phyloP scores from a whole-genome alignment of 1,284 basidiomycete genomes.

The Meira nashicola region DNA sequence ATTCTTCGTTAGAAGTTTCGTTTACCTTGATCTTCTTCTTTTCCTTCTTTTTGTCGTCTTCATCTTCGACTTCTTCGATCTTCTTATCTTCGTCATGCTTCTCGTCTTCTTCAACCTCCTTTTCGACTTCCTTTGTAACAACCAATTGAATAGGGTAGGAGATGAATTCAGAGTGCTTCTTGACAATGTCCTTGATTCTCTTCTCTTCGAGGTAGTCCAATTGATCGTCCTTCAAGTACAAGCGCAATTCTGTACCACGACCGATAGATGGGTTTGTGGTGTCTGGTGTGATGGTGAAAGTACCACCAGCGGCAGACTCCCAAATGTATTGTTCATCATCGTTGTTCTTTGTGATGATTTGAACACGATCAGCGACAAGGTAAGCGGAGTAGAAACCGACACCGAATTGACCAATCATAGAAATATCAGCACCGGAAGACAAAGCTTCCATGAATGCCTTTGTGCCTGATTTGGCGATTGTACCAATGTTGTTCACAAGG shows the following conservation, averaged over 20 bases:
- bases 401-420: constrained; percentile 74
- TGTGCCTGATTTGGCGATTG: constrained; percentile 93
- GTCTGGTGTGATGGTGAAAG: constrained; percentile 97
- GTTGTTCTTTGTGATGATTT: constrained; percentile 99
- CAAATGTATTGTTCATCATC: constrained; percentile 99
- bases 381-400: constrained; percentile 99
- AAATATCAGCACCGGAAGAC: constrained; percentile 71
- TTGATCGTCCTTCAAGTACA: constrained; percentile 98
- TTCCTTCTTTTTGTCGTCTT: constrained; percentile 67
- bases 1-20: constrained; percentile 77
- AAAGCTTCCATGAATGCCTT: constrained; percentile 93
- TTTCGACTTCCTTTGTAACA: constrained; percentile 96
- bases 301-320: constrained; percentile 98
- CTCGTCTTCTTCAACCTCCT: constrained; percentile 67
- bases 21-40: constrained; percentile 82
- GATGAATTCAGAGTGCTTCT: constrained; percentile 99
- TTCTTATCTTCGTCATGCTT: constrained; percentile 69
- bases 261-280: constrained; percentile 81
- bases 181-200: constrained; percentile 98
- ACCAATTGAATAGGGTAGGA: constrained; percentile 99
- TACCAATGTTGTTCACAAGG: constrained; percentile 94
- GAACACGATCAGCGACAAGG: constrained; percentile 95
- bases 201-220: constrained; percentile 99
- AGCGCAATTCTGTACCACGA: constrained; percentile 90
- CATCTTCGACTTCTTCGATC: constrained; percentile 74